Percentiles rank a stretch among this genome's conserved stretches.
Conservation (phyloP, 2,329 filamentous ascomycete genomes). For the Paecilomyces dactylethromorphus region DNA sequence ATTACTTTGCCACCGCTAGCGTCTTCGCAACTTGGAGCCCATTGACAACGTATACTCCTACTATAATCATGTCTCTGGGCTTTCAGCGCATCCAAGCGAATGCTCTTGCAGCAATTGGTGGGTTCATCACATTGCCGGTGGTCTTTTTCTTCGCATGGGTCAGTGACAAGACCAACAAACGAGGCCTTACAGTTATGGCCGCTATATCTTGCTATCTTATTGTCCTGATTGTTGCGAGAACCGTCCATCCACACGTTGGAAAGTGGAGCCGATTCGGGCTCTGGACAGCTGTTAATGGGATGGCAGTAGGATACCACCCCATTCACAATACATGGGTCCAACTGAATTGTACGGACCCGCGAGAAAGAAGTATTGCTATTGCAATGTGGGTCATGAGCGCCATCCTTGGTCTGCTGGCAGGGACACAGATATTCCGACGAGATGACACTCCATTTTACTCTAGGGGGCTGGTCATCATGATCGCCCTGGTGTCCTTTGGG, state of each 20-base stretch:
- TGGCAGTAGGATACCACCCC: conserved; percentile 50
- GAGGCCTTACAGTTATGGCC: conserved; percentile 39
- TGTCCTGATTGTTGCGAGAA: conserved; percentile 36
- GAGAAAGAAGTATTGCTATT: conserved; percentile 45
- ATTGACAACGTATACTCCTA: conserved; percentile 46
- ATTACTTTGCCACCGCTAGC: conserved; percentile 44
- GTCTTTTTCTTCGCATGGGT: conserved; percentile 45
- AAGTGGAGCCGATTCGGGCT: conserved; percentile 46
- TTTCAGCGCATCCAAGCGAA: conserved; percentile 43
- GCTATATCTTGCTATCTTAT: conserved; percentile 42
- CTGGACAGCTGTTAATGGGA: conserved; percentile 47
- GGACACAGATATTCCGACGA: conserved; percentile 44
- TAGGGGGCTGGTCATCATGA: conserved; percentile 40
- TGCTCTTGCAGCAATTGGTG: conserved; percentile 37
- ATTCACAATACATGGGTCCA: conserved; percentile 50
- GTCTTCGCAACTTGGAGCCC: conserved; percentile 50
- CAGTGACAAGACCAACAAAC: conserved; percentile 41
- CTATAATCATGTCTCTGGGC: conserved; percentile 40
- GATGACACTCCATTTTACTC: conserved; percentile 41
- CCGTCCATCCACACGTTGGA: conserved; percentile 37
- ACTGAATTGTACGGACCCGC: conserved; percentile 42
- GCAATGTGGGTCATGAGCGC: conserved; percentile 48
- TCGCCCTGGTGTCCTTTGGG: conserved; percentile 38
- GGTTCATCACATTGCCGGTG: conserved; percentile 40
- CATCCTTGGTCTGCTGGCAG: conserved; percentile 45